Evolutionary conservation across 805 yeast species (phyloP), one percentile per base, ranked within the genome.

Genomic region (Cyberlindnera maritima): DNA sequence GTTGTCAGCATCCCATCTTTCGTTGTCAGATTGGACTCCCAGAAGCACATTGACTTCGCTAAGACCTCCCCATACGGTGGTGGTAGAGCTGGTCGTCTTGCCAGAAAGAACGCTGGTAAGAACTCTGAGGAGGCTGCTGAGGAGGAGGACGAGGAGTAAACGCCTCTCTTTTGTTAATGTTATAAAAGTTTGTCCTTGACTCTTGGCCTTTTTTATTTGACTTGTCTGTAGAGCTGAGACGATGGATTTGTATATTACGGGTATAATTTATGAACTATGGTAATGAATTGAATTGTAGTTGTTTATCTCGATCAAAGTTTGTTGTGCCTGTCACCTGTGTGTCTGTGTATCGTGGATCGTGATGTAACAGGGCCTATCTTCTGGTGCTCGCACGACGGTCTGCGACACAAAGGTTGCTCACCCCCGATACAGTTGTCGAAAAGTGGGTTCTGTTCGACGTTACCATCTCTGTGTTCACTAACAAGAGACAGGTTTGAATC

Each of bases 61-160:
- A 86, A 94, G 74, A 89, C 88, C 75, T 94, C 99, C 64, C 99
- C 99, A 76, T 92, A 88, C 91, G 99, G 99, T 77, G 99, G 99
- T 80, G 99, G 97, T 67, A 92, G 99, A 83, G 95, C 99, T 66
- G 99, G 99, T 76, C 94, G 99, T 85, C 96, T 89, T 71, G 95
- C 94, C 85, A 89, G 98, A 77, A 64, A 77, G 72, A 65, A 64
- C 63, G 81, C 50, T 26, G 40, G 31, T 37, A 37, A 15, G 14
- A 37, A 37, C 33, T 23, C 40, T 21, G 40, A 37, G 40, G 32
- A 8, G 13, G 96, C 76, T 63, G 96, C 78, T 62, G 91, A 78
- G 65, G 54, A 47, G 47, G 42, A 44, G 50, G 83, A 76, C 61
- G 84, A 77, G 68, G 87, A 87, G 76, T 84, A 82, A 80, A 69